Base-by-base conservation (phyloP, 345 rosid species). In the Pistacia vera region DNA sequence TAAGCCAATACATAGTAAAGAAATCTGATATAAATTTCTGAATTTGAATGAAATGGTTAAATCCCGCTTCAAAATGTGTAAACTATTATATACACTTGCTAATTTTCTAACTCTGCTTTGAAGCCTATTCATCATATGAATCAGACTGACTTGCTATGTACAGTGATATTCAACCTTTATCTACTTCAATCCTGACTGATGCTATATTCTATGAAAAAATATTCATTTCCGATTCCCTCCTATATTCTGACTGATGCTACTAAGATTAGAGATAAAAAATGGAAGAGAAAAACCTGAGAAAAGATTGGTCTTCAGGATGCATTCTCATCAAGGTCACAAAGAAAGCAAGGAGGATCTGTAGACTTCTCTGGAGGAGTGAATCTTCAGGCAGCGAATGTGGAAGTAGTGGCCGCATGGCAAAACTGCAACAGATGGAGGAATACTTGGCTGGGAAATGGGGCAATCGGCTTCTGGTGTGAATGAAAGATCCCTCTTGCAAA, bases 331-430 rank as follows among this genome's bases (percentile, higher is more conserved):
- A 74, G 4, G 38, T 67, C 75, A 57, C 89, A 86, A 4, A 81
- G 48, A 68, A 81, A 64, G 83, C 90, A 86, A 4, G 79, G 65
- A 61, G 91, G 91, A 66, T 83, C 70, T 17, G 38, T 38, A n/a
- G 56, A 57, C 17, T 68, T 55, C 17, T 79, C 84, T 68, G 78
- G 38, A 10, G 85, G 81, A 52, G 84, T 77, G 22, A 71, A 66
- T 67, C n/a, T 75, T 60, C 79, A 86, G 70, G 81, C 90, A 88
- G 68, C 57, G 49, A 41, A 63, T 72, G 54, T 88, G 91, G 70
- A 86, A 86, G 18, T 77, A 55, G 80, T 88, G 90, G 22, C 88
- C 86, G 35, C 91, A 88, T 7, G 85, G 62, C 30, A 88, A 85
- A 54, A 88, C 83, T 18, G 91, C 84, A 25, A 62, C 75, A 5